Evolutionary conservation across 2,329 filamentous ascomycete genomes (phyloP).

Genomic region (Nannizziopsis barbatae): DNA sequence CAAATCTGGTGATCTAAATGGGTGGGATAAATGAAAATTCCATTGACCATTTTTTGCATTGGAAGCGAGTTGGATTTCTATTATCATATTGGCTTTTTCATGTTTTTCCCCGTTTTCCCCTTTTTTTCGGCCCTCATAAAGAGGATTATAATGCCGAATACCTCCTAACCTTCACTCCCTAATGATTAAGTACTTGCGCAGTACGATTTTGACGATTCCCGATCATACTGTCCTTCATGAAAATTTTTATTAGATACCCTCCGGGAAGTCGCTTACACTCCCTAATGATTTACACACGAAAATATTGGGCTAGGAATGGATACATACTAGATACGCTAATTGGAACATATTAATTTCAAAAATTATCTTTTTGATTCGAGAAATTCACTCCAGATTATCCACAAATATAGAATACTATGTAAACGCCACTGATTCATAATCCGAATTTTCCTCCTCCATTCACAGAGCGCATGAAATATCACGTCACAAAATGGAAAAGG

Average conservation of each 20-base stretch:
- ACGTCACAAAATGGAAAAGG: slow-evolving; percentile 51
- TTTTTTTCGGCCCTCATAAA: not conserved
- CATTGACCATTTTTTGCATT: not conserved
- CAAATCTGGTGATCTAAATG: not conserved
- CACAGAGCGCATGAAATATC: slow-evolving; percentile 82
- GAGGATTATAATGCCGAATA: not conserved
- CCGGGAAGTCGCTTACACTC: slow-evolving; percentile 8
- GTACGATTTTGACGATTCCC: slow-evolving; percentile 1
- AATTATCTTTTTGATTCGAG: no score
- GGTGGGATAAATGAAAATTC: not conserved
- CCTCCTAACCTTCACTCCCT: not conserved
- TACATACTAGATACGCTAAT: slow-evolving; percentile 40
- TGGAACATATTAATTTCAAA: slow-evolving; percentile 40
- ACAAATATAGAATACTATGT: slow-evolving; percentile 53
- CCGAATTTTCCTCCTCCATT: slow-evolving; percentile 76
- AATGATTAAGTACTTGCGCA: not conserved
- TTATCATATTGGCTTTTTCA: not conserved
- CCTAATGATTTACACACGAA: slow-evolving; percentile 1
- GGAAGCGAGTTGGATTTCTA: not conserved
- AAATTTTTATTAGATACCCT: slow-evolving; percentile 6
- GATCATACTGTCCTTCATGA: slow-evolving; percentile 7
- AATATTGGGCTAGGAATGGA: slow-evolving; percentile 90
- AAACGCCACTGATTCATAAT: slow-evolving; percentile 68
- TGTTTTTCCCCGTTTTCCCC: not conserved
- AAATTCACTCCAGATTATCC: no score